Conservation (phyloP, 2,329 filamentous ascomycete genomes). For the Cladosporium sp. region DNA sequence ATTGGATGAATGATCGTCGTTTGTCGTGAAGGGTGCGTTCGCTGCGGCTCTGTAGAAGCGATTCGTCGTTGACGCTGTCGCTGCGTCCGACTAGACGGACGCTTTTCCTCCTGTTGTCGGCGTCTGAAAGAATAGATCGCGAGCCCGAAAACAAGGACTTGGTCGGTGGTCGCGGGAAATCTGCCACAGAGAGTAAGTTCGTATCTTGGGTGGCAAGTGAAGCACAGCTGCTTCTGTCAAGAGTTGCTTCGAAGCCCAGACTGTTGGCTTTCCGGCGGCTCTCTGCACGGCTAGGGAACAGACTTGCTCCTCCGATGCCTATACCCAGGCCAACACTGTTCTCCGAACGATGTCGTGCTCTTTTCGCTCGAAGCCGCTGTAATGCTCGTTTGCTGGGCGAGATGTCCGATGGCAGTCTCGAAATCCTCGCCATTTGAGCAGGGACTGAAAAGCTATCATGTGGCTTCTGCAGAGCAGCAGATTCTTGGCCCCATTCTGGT, state of each 20-base stretch:
- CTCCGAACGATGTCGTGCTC: slow-evolving; percentile 21
- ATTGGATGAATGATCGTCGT: slow-evolving; percentile 33
- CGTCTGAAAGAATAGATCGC: slow-evolving; percentile 12
- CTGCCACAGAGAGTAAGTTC: slow-evolving; percentile 36
- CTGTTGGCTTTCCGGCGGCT: slow-evolving; percentile 18
- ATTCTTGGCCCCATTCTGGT: slow-evolving; percentile 35
- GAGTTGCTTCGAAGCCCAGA: slow-evolving; percentile 24
- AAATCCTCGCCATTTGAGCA: slow-evolving; percentile 35
- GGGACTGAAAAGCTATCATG: slow-evolving; percentile 42
- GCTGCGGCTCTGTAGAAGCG: too few species aligned
- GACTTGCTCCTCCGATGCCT: slow-evolving; percentile 12
- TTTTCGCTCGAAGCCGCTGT: slow-evolving; percentile 27
- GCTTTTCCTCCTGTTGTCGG: slow-evolving; percentile 34
- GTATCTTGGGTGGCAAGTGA: slow-evolving; percentile 37
- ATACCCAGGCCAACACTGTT: slow-evolving; percentile 23
- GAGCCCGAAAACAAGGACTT: slow-evolving; percentile 13
- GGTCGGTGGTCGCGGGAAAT: slow-evolving; percentile 33
- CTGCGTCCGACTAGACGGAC: slow-evolving; percentile 36
- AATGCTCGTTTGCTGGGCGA: slow-evolving; percentile 30
- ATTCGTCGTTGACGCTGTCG: slow-evolving; percentile 33
- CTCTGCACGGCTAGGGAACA: background rate
- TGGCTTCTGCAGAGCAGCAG: slow-evolving; percentile 34
- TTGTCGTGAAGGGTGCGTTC: slow-evolving; percentile 36
- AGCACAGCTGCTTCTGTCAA: slow-evolving; percentile 32
- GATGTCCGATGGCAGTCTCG: slow-evolving; percentile 26